Conservation (phyloP, 441 rosid genomes). For the Oxalis stricta region DNA sequence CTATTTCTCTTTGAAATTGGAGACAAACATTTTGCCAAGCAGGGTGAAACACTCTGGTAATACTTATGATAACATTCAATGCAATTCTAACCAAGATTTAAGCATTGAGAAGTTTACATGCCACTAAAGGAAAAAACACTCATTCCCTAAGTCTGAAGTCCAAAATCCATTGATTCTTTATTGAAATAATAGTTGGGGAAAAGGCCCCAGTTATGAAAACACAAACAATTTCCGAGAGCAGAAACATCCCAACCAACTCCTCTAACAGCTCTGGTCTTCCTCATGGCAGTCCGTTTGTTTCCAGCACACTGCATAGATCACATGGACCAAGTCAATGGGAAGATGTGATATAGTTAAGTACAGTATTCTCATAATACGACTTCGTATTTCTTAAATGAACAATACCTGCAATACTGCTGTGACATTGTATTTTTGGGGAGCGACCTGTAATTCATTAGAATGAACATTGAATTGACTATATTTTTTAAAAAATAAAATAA, state of each 20-base stretch:
- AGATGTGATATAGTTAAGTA: background rate
- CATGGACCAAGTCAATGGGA: slow-evolving; percentile 7
- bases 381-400: background rate
- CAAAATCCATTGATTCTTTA: too few relatives aligned
- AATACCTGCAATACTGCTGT: slow-evolving; percentile 77
- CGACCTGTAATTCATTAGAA: slow-evolving; percentile 34
- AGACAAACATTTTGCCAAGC: too few relatives aligned
- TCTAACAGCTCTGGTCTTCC: slow-evolving; percentile 56
- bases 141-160: background rate
- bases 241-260: slow-evolving; percentile 98
- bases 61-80: background rate
- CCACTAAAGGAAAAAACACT: too few relatives aligned
- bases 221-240: slow-evolving; percentile 88
- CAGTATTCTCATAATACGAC: background rate
- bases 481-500: too few relatives aligned
- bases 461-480: too few relatives aligned
- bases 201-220: slow-evolving; percentile 1
- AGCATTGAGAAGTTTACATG: background rate
- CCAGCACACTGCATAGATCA: slow-evolving; percentile 77
- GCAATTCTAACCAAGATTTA: background rate
- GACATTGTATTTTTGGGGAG: slow-evolving; percentile 71
- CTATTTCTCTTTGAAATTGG: background rate
- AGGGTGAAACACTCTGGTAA: background rate
- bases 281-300: slow-evolving; percentile 97
- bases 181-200: background rate